These are phyloP conservation scores for Candida ulmi DNA, from an alignment of 805 yeast genomes.

Conservation along the genomic window DNA sequence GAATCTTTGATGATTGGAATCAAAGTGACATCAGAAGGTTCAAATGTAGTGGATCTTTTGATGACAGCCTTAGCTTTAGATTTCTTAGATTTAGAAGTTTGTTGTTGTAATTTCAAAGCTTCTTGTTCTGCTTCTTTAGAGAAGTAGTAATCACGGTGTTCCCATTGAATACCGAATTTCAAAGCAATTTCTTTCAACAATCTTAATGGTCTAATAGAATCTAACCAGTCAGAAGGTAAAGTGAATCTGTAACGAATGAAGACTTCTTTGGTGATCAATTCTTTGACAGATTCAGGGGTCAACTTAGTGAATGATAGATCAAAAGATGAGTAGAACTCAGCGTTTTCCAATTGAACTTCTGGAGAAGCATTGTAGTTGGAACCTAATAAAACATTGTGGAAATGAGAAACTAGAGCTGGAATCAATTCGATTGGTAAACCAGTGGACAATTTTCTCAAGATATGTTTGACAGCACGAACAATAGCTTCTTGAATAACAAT, in stretches of 20 bases:
- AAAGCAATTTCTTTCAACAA: constrained; percentile 66
- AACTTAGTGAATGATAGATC: constrained; percentile 38
- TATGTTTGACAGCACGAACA: constrained; percentile 74
- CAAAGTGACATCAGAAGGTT: constrained; percentile 60
- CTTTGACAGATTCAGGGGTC: constrained; percentile 39
- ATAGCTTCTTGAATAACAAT: constrained; percentile 51
- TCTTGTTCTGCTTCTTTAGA: constrained; percentile 33
- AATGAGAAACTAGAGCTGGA: constrained; percentile 59
- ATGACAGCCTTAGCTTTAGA: constrained; percentile 1
- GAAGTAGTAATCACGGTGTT: constrained; percentile 33
- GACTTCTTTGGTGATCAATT: constrained; percentile 48
- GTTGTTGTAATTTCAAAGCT: constrained; percentile 25
- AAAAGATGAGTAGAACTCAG: constrained; percentile 35
- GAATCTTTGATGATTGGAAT: constrained; percentile 76
- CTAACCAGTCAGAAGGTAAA: constrained; percentile 45
- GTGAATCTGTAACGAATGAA: constrained; percentile 56
- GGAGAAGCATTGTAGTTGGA: constrained; percentile 35
- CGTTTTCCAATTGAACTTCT: constrained; percentile 36
- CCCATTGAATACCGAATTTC: constrained; percentile 87
- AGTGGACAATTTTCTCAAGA: constrained; percentile 45
- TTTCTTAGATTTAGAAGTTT: constrained; percentile 30
- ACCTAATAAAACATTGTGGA: constrained; percentile 70
- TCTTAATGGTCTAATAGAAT: constrained; percentile 31
- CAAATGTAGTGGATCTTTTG: constrained; percentile 35
- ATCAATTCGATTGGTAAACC: constrained; percentile 47